Evolutionary conservation across 768 basidiomycete genomes (phyloP), one percentile per base, ranked within the genome.

Genomic region (Suillus variegatus): DNA sequence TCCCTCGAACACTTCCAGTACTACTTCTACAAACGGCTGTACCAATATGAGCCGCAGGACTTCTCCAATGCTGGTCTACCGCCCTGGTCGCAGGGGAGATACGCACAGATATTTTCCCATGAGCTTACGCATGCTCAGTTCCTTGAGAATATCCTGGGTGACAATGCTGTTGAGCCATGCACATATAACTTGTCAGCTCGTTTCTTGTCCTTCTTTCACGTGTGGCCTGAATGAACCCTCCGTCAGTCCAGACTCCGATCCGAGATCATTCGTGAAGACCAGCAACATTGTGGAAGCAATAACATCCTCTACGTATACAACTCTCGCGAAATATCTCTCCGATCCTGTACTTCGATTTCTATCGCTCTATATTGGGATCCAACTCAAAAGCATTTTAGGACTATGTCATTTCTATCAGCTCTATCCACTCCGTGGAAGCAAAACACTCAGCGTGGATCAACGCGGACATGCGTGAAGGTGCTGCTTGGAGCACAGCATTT

Each of bases 371-470:
- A 68, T 54, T 6, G 65, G 65, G n/a, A 49, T 55, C 6, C 7
- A 47, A 8, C 62, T 38, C 44, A 2, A 61, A 57, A 67, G 6
- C 5, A 2, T 28, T 64, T 20, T 36, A 79, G 65, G 77, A 73
- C 25, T 83, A 82, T 73, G 70, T 86, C n/a, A 82, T 84, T 35
- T 84, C 82, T 20, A 86, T 86, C 7, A 88, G 82, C 5, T 80
- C 81, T 60, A 84, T 90, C 67, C 80, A 88, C 55, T 78, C 85
- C 18, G 83, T 82, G 61, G 88, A 91, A 71, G 82, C 87, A 28
- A 83, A 88, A 41, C 89, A 91, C 64, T 81, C 86, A n/a, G 78
- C 83, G 2, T 91, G 88, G 88, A 74, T 91, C 43, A 78, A 81
- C 66, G 81, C 82, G 2, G 80, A 84, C 18, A 82, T 86, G 47